A percentile compares a stretch with the other conserved stretches of the same genome.
phyloP scores from a whole-genome alignment of 1,284 basidiomycete species.

The Ustilago vetiveriae region DNA sequence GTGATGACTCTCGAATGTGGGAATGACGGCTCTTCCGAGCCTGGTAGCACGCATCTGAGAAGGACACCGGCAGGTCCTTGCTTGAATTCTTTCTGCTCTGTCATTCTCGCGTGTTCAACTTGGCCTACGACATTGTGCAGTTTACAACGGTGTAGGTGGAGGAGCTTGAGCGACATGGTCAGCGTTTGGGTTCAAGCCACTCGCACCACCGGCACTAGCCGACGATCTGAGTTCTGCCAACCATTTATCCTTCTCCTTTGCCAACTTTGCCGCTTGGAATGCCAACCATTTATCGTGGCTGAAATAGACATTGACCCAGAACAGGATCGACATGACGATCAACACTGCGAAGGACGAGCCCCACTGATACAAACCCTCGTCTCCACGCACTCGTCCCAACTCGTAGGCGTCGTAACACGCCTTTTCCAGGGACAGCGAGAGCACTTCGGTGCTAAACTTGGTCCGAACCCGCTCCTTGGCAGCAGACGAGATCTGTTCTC shows the following conservation, averaged over 20 bases:
- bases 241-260: conserved; percentile 37
- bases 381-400: conserved; percentile 37
- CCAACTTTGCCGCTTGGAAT: conserved; percentile 32
- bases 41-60: too few species aligned
- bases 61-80: too few species aligned
- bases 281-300: conserved; percentile 44
- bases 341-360: conserved; percentile 28
- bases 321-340: conserved; percentile 37
- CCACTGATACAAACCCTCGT: conserved; percentile 56
- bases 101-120: too few species aligned
- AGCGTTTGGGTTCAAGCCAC: conserved; percentile 9
- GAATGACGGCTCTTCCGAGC: too few species aligned
- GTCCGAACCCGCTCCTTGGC: conserved; percentile 29
- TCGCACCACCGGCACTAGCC: not conserved
- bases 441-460: conserved; percentile 42
- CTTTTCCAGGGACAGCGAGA: conserved; percentile 41
- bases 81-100: too few species aligned
- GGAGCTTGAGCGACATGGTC: conserved; percentile 12
- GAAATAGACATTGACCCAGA: conserved; percentile 43
- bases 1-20: too few species aligned
- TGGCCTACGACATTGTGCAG: too few species aligned
- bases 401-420: conserved; percentile 44
- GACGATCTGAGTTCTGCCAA: conserved; percentile 14
- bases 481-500: conserved; percentile 5
- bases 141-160: conserved; percentile 8